Evolutionary conservation across 768 basidiomycete species (phyloP), one percentile per base, ranked within the genome.

Genomic region (Suillus luteus): DNA sequence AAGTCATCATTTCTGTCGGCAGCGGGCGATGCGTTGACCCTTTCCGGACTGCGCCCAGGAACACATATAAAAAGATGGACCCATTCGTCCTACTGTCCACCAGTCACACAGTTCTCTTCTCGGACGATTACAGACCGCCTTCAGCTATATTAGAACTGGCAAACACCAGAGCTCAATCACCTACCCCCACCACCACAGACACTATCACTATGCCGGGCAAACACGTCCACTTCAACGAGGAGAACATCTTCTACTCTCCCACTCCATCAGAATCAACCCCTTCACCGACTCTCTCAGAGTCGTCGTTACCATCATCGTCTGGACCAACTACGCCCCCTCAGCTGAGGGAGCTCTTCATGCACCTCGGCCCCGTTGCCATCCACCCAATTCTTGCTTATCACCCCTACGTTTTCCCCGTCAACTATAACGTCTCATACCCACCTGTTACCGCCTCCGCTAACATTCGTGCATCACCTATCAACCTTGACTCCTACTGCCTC

Each of bases 171-270:
- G 10, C 15, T 2, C 51, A 57, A 65, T 64, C 67, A 61, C 65
- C 66, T 55, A 66, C 51, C 59, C 27, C 22, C 27, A 22, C 51
- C 31, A 52, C 35, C 57, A 60, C 17, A 43, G 27, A 54, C 19
- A 27, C 52, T 17, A 59, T 57, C 61, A 67, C 12, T 41, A 76
- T 76, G 74, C 62, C 74, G 0, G 66, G 55, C 14, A 75, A 72
- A 46, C 76, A 73, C 8, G 76, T 77, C 62, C 75, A 67, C 40
- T 76, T 77, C 67, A 65, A 68, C 63, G 66, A 74, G 44, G 72
- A 71, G 64, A 77, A 77, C 63, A 69, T 72, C 62, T 72, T 74
- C 37, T 75, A 74, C 64, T 75, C 75, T 8, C 73, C 74, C 51
- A 55, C 62, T 14, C 62, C 65, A 14, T 38, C 62, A 8, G 49